These are phyloP conservation scores for Ceratobasidium papillatum DNA, from an alignment of 1,284 basidiomycete genomes.

Conservation along the genomic window DNA sequence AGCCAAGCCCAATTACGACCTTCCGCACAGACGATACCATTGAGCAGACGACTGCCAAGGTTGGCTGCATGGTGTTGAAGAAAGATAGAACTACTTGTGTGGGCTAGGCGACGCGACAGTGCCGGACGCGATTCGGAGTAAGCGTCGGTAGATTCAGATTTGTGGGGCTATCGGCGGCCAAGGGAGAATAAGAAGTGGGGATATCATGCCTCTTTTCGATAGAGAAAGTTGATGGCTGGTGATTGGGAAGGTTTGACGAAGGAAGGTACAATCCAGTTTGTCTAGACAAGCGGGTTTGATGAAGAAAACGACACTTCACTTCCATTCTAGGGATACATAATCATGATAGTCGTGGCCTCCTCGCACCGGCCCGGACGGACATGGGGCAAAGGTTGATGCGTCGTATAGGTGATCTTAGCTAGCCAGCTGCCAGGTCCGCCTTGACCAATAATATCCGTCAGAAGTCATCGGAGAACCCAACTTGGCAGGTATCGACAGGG, in stretches of 20 bases:
- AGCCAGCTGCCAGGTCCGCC: not conserved
- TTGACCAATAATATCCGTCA: not conserved
- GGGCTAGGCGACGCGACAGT: slow-evolving; percentile 1
- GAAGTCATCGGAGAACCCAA: slow-evolving; percentile 4
- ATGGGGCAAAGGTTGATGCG: not conserved
- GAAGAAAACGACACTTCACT: not conserved
- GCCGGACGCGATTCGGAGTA: slow-evolving; percentile 18
- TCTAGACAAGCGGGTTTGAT: not conserved
- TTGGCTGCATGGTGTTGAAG: not conserved
- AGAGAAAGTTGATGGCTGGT: not conserved
- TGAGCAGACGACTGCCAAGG: not conserved
- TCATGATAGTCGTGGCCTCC: not conserved
- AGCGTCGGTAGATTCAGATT: slow-evolving; percentile 16
- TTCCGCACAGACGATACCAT: not conserved
- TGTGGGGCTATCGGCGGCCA: not conserved
- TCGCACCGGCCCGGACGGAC: not conserved
- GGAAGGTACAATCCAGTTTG: not conserved
- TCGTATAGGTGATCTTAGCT: not conserved
- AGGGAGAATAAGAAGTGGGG: not conserved
- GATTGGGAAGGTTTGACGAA: not conserved
- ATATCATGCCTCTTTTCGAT: not conserved
- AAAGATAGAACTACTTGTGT: slow-evolving; percentile 30
- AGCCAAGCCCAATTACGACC: slow-evolving; percentile 15
- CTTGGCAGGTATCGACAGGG: slow-evolving; percentile 8
- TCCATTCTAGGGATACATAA: not conserved